These are phyloP conservation scores for Dalbergia cochinchinensis DNA, from an alignment of 306 rosid species.

Conservation along the genomic window DNA sequence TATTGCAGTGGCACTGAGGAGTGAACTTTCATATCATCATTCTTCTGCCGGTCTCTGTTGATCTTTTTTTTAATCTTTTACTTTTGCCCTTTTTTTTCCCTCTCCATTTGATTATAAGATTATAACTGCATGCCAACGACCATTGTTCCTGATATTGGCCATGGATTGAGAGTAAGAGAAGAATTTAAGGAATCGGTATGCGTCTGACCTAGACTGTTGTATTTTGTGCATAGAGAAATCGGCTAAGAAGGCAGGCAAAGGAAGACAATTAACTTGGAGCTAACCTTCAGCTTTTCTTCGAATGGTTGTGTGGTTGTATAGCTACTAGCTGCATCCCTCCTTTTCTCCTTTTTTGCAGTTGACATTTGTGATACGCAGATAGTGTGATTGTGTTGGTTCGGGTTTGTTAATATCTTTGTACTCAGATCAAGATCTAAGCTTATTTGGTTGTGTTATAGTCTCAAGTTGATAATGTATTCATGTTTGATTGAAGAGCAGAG, in stretches of 20 bases:
- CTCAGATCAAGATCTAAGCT: constrained; percentile 66
- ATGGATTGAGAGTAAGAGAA: constrained; percentile 50
- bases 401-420: constrained; percentile 89
- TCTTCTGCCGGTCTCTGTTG: constrained; percentile 48
- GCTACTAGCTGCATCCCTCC: constrained; percentile 68
- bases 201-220: constrained; percentile 85
- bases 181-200: constrained; percentile 62
- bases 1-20: constrained; percentile 48
- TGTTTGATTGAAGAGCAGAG: constrained; percentile 43
- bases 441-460: constrained; percentile 67
- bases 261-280: constrained; percentile 81
- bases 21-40: constrained; percentile 54
- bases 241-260: constrained; percentile 58
- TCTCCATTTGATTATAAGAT: constrained; percentile 64
- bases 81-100: constrained; percentile 40
- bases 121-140: constrained; percentile 73
- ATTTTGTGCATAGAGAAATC: constrained; percentile 72
- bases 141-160: constrained; percentile 53
- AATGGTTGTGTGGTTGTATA: constrained; percentile 90
- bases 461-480: constrained; percentile 50
- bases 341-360: constrained; percentile 53
- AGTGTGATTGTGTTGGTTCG: constrained; percentile 85
- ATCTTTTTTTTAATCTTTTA: constrained; percentile 23
- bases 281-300: constrained; percentile 74
- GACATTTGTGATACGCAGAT: constrained; percentile 80